Percentiles rank a stretch among this genome's conserved stretches.
phyloP scores from a whole-genome alignment of 352 stramenopile species.

The Peronosclerospora sorghi region DNA sequence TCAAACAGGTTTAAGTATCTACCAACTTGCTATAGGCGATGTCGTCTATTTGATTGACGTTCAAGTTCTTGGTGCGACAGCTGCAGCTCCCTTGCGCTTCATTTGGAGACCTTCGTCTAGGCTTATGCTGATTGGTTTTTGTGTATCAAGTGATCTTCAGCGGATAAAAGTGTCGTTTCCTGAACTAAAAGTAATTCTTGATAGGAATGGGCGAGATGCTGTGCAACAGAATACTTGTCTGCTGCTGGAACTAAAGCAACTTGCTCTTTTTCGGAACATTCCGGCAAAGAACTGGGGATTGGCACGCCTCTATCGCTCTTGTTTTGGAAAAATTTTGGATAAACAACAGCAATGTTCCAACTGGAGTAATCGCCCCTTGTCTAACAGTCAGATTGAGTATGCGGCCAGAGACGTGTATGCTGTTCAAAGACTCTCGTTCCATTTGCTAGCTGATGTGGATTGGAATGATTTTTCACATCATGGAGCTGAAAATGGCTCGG shows the following conservation, averaged over 20 bases:
- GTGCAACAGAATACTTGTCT: too few species aligned
- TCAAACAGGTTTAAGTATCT: conserved; percentile 36
- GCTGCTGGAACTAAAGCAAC: conserved; percentile 43
- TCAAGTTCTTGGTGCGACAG: conserved; percentile 27
- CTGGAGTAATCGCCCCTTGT: conserved; percentile 37
- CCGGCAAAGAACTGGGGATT: conserved; percentile 42
- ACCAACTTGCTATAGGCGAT: conserved; percentile 34
- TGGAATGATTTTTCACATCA: background rate
- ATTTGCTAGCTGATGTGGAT: conserved; percentile 37
- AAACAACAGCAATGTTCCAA: conserved; percentile 62
- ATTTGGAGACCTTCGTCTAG: conserved; percentile 25
- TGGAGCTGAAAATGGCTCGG: too few species aligned
- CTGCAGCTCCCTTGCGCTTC: conserved; percentile 23
- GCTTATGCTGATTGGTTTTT: conserved; percentile 57
- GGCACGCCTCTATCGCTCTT: conserved; percentile 29
- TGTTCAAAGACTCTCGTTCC: conserved; percentile 30
- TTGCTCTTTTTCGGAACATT: conserved; percentile 38
- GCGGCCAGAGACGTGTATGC: conserved; percentile 6
- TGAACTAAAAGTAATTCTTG: conserved; percentile 7
- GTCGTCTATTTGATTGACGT: conserved; percentile 50
- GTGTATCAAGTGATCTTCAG: conserved; percentile 38
- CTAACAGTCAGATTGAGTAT: conserved; percentile 32
- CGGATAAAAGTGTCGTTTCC: conserved; percentile 44
- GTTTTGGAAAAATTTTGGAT: conserved; percentile 29
- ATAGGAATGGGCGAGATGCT: background rate